These are phyloP conservation scores for Aegilops tauschii DNA, from an alignment of 176 grass and related monocot species.

Conservation along the genomic window DNA sequence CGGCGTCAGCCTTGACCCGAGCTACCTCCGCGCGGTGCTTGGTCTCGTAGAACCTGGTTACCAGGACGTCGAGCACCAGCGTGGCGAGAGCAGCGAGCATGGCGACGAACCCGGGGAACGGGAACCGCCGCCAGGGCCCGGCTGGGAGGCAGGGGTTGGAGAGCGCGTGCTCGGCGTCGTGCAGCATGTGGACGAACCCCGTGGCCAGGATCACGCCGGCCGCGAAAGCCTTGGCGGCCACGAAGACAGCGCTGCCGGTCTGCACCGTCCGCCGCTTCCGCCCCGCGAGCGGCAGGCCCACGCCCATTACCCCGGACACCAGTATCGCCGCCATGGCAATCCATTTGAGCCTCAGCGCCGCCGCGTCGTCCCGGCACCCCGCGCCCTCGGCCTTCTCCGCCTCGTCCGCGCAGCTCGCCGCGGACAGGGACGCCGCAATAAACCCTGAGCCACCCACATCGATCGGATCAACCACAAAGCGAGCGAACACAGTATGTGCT, in stretches of 20 bases:
- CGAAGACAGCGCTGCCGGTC: constrained; percentile 50
- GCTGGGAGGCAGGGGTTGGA: constrained; percentile 54
- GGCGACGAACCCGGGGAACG: constrained; percentile 75
- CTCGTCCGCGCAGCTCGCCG: constrained; percentile 51
- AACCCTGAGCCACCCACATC: constrained; percentile 19
- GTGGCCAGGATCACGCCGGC: constrained; percentile 84
- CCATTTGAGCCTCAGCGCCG: constrained; percentile 53
- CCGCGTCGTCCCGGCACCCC: constrained; percentile 47
- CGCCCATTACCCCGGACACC: constrained; percentile 47
- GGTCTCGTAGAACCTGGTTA: constrained; percentile 69
- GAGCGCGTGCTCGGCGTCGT: constrained; percentile 56
- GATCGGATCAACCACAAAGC: background rate
- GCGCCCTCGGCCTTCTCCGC: constrained; percentile 15
- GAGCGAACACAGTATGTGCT: background rate
- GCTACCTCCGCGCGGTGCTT: constrained; percentile 47
- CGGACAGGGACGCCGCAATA: constrained; percentile 54
- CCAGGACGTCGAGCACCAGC: constrained; percentile 67
- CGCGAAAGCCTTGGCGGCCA: constrained; percentile 58
- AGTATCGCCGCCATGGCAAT: constrained; percentile 60
- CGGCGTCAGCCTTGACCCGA: constrained; percentile 48
- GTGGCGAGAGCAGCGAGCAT: constrained; percentile 78
- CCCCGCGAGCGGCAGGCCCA: constrained; percentile 56
- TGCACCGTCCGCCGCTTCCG: constrained; percentile 51
- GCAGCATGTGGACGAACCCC: constrained; percentile 85
- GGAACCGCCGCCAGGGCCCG: constrained; percentile 51